A percentile compares a stretch with the other conserved stretches of the same genome.
These are phyloP conservation scores for Juncus effusus DNA, from an alignment of 176 grass and related monocot genomes.

Conservation along the genomic window DNA sequence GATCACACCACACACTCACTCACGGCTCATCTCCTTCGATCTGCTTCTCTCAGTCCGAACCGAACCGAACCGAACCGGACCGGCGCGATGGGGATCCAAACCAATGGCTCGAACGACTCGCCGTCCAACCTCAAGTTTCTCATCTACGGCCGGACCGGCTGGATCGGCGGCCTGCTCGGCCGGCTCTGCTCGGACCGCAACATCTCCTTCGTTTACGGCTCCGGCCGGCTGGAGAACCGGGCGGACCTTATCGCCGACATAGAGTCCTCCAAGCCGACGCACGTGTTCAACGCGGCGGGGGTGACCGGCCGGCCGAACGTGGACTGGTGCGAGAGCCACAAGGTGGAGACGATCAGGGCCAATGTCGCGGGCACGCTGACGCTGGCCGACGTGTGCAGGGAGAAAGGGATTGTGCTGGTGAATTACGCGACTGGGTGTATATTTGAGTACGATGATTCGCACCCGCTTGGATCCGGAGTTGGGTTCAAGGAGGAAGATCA, in stretches of 20 bases:
- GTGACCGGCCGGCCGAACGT: slow-evolving; percentile 89
- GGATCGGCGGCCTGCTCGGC: slow-evolving; percentile 74
- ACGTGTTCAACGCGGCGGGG: slow-evolving; percentile 86
- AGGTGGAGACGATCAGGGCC: slow-evolving; percentile 62
- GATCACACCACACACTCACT: no score
- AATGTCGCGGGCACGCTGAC: slow-evolving; percentile 83
- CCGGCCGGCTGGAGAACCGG: slow-evolving; percentile 65
- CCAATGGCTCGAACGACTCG: slow-evolving; percentile 41
- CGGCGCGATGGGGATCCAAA: slow-evolving; percentile 42
- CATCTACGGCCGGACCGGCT: slow-evolving; percentile 79
- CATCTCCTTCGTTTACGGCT: slow-evolving; percentile 58
- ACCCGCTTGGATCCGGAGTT: slow-evolving; percentile 55
- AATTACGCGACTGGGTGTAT: slow-evolving; percentile 88
- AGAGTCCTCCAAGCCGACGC: slow-evolving; percentile 44
- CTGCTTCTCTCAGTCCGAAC: no score
- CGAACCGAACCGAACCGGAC: no score
- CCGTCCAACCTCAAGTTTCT: slow-evolving; percentile 57
- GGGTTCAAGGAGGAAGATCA: slow-evolving; percentile 86
- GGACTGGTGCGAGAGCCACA: slow-evolving; percentile 85
- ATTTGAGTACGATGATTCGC: slow-evolving; percentile 69
- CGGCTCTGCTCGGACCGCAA: slow-evolving; percentile 49
- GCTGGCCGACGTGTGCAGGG: slow-evolving; percentile 74
- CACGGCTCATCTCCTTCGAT: no score
- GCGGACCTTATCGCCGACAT: slow-evolving; percentile 54
- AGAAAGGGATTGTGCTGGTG: slow-evolving; percentile 48